phyloP scores from a whole-genome alignment of 2,329 filamentous ascomycete genomes.

The Colletotrichum sp. region DNA sequence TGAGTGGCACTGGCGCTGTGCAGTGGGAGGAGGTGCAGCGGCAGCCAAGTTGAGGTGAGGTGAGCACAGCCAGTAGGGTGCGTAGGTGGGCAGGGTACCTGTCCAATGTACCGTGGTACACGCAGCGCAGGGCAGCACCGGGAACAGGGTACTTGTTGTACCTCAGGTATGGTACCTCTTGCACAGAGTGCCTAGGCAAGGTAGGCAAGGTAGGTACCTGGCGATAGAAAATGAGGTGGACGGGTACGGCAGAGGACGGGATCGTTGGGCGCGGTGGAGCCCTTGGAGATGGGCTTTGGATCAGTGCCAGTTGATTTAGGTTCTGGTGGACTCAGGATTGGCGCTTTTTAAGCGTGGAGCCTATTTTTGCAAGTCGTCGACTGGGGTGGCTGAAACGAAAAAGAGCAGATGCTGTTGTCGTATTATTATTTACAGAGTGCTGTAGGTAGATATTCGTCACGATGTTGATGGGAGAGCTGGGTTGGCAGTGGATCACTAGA shows the following conservation, averaged over 20 bases:
- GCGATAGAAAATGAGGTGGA: not conserved
- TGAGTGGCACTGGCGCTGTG: not conserved
- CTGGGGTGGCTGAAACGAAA: conserved; percentile 23
- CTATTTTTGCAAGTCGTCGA: conserved; percentile 22
- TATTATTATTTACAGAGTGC: not conserved
- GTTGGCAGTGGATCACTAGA: not conserved
- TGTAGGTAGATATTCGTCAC: not conserved
- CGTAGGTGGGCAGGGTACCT: not conserved
- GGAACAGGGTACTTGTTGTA: not conserved
- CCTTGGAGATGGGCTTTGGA: conserved; percentile 21
- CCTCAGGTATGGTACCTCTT: not conserved
- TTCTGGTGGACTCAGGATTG: conserved; percentile 23
- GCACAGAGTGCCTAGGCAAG: not conserved
- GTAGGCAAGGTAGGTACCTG: not conserved
- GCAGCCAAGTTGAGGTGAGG: not conserved
- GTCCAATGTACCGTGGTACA: not conserved
- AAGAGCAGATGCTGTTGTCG: not conserved
- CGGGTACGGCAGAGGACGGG: conserved; percentile 16
- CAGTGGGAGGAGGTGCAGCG: not conserved
- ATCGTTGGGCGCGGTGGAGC: conserved; percentile 21
- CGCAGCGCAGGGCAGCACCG: not conserved
- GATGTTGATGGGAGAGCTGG: not conserved
- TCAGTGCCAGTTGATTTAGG: conserved; percentile 23
- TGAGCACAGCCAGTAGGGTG: not conserved
- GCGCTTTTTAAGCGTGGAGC: conserved; percentile 23